Conservation (phyloP, 306 rosid species). For the Quercus aquifolioides region DNA sequence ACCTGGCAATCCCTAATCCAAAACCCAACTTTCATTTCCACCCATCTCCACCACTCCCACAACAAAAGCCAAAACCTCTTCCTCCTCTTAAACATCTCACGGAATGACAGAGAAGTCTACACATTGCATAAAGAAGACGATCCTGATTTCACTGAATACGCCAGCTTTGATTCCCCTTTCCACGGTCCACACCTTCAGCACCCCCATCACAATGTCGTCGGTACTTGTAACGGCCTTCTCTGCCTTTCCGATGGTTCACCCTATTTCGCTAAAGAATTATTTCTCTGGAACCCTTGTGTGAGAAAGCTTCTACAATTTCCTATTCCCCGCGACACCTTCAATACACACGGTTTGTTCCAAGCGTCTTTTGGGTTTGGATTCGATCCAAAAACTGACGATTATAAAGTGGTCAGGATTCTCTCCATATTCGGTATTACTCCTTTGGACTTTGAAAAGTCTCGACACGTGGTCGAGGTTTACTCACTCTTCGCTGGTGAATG, state of each 20-base stretch:
- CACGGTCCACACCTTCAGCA: no score
- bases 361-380: constrained; percentile 12
- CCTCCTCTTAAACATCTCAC: not conserved
- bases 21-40: no score
- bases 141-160: not conserved
- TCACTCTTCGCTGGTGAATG: constrained; percentile 23
- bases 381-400: constrained; percentile 8
- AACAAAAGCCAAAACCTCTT: not conserved
- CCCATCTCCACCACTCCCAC: not conserved
- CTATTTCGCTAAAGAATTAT: not conserved
- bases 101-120: not conserved
- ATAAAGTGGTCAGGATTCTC: constrained; percentile 20
- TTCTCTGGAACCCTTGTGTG: constrained; percentile 25
- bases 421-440: no score
- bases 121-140: not conserved
- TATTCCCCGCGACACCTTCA: not conserved
- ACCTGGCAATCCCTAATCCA: no score
- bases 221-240: constrained; percentile 14
- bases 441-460: not conserved
- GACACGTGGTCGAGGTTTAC: constrained; percentile 17
- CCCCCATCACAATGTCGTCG: not conserved
- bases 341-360: rapidly evolving
- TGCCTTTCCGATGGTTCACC: not conserved
- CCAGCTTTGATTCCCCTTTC: constrained; percentile 4
- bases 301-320: constrained; percentile 18